Base-by-base conservation (phyloP, 192 early-diverging fungal genomes). In the Ambispora gerdemannii region DNA sequence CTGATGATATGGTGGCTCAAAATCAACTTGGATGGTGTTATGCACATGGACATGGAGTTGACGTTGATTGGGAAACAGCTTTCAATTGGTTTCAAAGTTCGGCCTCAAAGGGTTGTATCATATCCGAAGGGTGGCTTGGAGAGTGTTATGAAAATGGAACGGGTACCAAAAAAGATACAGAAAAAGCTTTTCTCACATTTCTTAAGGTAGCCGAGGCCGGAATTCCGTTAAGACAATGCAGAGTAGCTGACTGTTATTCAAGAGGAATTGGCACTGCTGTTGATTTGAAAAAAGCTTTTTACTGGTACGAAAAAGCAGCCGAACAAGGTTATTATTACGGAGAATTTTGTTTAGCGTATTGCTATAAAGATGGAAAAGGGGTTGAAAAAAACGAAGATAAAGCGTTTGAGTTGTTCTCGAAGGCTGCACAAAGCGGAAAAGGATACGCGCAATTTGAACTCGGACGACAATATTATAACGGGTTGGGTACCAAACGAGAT, bases 141-240 rank as follows among this genome's bases (percentile, higher is more conserved):
- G 88, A 86, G 65, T 81, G 91, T 31, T 93, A 91, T 64, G 93
- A 93, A 68, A 88, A 92, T 78, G 93, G 91, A 4, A 68, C 87
- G 4, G 91, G 91, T 15, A 70, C 82, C 0, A 72, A 82, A 51
- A 82, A 81, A 74, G 76, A 86, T 70, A 60, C 71, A 15, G 72
- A 80, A 55, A 78, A 86, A 70, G 88, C 92, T 7, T 78, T 91
- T 1, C 72, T 82, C 43, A 85, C 90, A 78, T 85, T 91, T 62
- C 74, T 82, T 19, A 78, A 83, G 50, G 85, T 90, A 11, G 89
- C 90, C 2, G 76, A 63, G 19, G 10, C n/a, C 47, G 62, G 62
- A 47, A 25, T 32, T 60, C 11, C 30, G 3, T 30, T 28, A 11
- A 32, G 25, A 30, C 81, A 85, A 72, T 87, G 74, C 78, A 86